phyloP scores from a whole-genome alignment of 2,329 filamentous ascomycete genomes.

The Venturia oleaginea region DNA sequence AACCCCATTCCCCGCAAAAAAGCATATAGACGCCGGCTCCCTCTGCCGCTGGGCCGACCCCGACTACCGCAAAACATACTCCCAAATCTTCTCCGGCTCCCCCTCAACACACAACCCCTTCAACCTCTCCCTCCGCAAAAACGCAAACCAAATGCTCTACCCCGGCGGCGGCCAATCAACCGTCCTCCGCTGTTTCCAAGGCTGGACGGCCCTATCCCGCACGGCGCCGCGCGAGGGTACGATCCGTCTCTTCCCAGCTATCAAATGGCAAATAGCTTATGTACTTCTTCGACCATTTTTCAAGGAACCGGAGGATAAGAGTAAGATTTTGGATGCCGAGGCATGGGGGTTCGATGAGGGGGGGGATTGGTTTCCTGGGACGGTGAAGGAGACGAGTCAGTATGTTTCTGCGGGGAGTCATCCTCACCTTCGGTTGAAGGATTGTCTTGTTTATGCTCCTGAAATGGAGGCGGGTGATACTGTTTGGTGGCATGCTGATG shows the following conservation, averaged over 20 bases:
- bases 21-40: constrained; percentile 37
- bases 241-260: constrained; percentile 31
- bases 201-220: constrained; percentile 35
- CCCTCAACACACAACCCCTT: constrained; percentile 31
- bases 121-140: constrained; percentile 28
- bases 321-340: constrained; percentile 14
- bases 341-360: constrained; percentile 30
- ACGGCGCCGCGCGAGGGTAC: constrained; percentile 29
- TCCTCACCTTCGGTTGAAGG: constrained; percentile 31
- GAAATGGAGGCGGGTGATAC: constrained; percentile 31
- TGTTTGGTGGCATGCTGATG: constrained; percentile 35
- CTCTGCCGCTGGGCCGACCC: constrained; percentile 35
- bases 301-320: neutral
- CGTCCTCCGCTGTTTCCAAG: constrained; percentile 33
- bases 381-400: constrained; percentile 27
- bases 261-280: neutral
- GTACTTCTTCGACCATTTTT: neutral
- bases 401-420: constrained; percentile 28
- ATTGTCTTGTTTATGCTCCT: constrained; percentile 32
- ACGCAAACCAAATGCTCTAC: constrained; percentile 28
- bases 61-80: constrained; percentile 30
- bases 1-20: constrained; percentile 19
- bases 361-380: constrained; percentile 31
- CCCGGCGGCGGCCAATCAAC: constrained; percentile 29
- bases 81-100: constrained; percentile 28